Evolutionary conservation across 139 green algal species (phyloP).

Genomic region (Chlamydomonas urium): DNA sequence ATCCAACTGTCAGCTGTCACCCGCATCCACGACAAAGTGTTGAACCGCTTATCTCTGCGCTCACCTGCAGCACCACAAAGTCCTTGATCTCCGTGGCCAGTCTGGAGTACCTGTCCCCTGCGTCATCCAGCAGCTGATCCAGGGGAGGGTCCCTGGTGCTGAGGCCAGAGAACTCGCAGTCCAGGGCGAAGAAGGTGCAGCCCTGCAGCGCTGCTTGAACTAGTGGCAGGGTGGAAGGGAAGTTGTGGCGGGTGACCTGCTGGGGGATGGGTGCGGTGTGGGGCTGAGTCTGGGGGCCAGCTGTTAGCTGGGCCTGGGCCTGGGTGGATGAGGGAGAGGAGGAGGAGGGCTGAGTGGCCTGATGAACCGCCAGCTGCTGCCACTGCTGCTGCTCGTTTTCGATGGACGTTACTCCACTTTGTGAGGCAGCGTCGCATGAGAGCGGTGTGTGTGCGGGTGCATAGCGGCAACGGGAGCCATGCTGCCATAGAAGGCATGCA

Average conservation of each 20-base stretch:
- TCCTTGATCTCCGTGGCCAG: no score
- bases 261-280: neutral
- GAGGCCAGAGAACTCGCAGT: constrained; percentile 70
- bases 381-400: no score
- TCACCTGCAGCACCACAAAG: no score
- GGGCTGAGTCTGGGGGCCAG: neutral
- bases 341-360: neutral
- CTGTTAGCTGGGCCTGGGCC: no score
- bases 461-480: no score
- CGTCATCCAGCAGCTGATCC: constrained; percentile 38
- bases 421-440: no score
- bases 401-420: no score
- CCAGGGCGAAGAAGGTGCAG: constrained; percentile 48
- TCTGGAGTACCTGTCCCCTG: constrained; percentile 27
- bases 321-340: no score
- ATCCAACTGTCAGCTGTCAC: constrained; percentile 47
- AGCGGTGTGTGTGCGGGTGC: no score
- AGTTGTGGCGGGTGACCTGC: constrained; percentile 68
- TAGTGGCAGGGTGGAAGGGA: constrained; percentile 45
- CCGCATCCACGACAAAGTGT: neutral
- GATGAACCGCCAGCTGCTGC: neutral
- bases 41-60: no score
- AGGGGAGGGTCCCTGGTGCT: neutral
- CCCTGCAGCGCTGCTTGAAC: constrained; percentile 41
- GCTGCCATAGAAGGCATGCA: no score